Percentiles rank a stretch among this genome's conserved stretches.
These are phyloP conservation scores for Mrakia gelida DNA, from an alignment of 768 basidiomycete genomes.

Conservation along the genomic window DNA sequence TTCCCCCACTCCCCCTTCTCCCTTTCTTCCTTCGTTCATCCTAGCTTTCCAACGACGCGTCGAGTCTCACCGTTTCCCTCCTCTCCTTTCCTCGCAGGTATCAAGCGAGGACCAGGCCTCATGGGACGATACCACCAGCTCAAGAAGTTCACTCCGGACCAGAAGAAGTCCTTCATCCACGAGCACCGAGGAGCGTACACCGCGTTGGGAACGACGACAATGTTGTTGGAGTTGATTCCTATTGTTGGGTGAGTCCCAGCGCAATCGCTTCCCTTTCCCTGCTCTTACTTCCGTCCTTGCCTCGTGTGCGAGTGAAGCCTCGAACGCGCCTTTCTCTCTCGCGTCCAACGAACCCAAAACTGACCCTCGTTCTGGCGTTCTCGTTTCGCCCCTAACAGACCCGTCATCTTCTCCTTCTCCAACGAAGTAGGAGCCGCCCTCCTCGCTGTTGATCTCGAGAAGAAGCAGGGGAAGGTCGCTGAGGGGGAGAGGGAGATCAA, in stretches of 20 bases:
- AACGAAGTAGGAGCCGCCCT: slow-evolving; percentile 28
- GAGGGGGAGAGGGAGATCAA: slow-evolving; percentile 27
- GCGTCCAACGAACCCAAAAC: too few relatives aligned
- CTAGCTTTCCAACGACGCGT: too few relatives aligned
- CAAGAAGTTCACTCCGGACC: slow-evolving; percentile 16
- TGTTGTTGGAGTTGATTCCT: slow-evolving; percentile 26
- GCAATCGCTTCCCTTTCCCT: background rate
- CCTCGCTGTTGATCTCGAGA: slow-evolving; percentile 28
- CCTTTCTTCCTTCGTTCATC: background rate
- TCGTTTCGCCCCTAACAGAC: background rate
- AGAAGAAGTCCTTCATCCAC: slow-evolving; percentile 12
- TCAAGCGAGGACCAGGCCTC: slow-evolving; percentile 11
- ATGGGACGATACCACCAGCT: slow-evolving; percentile 26
- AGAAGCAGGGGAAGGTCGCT: slow-evolving; percentile 24
- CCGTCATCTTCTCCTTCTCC: slow-evolving; percentile 10
- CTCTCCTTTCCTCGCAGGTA: background rate
- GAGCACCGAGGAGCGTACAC: slow-evolving; percentile 28
- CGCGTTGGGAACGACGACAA: slow-evolving; percentile 17
- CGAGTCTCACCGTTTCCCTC: background rate
- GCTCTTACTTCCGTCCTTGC: background rate
- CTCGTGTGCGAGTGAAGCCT: too few relatives aligned
- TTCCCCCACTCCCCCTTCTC: background rate
- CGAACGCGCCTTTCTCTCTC: too few relatives aligned
- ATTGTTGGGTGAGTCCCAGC: slow-evolving; percentile 4
- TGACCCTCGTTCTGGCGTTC: background rate